phyloP scores from a whole-genome alignment of 345 rosid genomes.

The Camelina neglecta region DNA sequence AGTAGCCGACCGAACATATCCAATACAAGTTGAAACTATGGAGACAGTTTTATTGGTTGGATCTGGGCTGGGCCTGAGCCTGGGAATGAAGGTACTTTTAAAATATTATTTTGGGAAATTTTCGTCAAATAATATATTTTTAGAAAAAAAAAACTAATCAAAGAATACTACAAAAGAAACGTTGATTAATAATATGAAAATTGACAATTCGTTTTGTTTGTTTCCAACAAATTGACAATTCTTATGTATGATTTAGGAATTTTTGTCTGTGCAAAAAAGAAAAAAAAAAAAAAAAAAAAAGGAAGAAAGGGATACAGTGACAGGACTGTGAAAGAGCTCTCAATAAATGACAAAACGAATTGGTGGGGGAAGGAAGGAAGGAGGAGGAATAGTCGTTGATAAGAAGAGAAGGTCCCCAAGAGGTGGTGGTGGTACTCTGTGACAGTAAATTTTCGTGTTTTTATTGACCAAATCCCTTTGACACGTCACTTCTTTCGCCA shows the following conservation, averaged over 20 bases:
- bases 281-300: neutral
- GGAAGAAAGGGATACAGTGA: conserved; percentile 33
- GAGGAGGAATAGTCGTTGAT: conserved; percentile 34
- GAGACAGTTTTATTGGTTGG: neutral
- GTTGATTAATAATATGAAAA: neutral
- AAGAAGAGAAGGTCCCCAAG: conserved; percentile 36
- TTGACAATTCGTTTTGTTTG: conserved; percentile 4
- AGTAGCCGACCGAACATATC: neutral
- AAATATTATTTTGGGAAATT: neutral
- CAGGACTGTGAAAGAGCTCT: conserved; percentile 39
- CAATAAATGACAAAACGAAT: conserved; percentile 25
- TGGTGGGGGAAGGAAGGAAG: neutral
- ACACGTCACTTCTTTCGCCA: conserved; percentile 44
- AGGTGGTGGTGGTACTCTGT: neutral
- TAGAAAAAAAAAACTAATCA: too few relatives aligned
- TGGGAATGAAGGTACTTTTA: neutral
- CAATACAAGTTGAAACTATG: neutral
- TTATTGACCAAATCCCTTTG: conserved; percentile 34
- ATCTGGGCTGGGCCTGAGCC: neutral
- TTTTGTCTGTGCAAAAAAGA: conserved; percentile 9
- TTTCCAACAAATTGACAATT: conserved; percentile 21
- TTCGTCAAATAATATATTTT: neutral
- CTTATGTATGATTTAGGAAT: conserved; percentile 31
- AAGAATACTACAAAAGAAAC: neutral
- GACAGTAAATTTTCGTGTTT: conserved; percentile 34